phyloP scores from a whole-genome alignment of 179 eudicot species.

The Corrigiola litoralis region DNA sequence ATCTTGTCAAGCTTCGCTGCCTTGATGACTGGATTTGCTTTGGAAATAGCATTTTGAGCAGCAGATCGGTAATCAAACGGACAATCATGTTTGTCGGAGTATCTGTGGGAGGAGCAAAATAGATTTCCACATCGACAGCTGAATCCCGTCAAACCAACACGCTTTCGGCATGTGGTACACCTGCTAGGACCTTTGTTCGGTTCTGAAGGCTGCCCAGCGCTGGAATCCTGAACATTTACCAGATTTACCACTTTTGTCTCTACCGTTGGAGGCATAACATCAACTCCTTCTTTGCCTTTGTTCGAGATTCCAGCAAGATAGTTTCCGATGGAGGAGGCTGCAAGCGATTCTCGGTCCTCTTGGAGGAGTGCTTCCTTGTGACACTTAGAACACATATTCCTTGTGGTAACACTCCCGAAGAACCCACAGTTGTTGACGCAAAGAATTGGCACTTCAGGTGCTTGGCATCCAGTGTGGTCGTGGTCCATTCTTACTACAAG shows the following conservation, averaged over 20 bases:
- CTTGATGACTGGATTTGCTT: constrained; percentile 67
- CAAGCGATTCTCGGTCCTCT: constrained; percentile 57
- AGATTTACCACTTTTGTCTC: constrained; percentile 20
- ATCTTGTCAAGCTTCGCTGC: constrained; percentile 78
- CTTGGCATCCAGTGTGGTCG: constrained; percentile 60
- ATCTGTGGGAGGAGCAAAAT: constrained; percentile 64
- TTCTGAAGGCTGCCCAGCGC: constrained; percentile 19
- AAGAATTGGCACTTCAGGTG: constrained; percentile 64
- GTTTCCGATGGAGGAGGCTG: constrained; percentile 52
- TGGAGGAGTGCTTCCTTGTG: constrained; percentile 57
- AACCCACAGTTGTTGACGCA: constrained; percentile 83
- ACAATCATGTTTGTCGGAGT: constrained; percentile 77
- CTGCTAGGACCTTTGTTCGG: constrained; percentile 54
- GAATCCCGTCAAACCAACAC: constrained; percentile 73
- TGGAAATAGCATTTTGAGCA: constrained; percentile 57
- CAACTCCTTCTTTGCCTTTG: constrained; percentile 29
- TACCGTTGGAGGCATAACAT: constrained; percentile 15
- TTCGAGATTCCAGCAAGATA: constrained; percentile 50
- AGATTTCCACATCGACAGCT: constrained; percentile 61
- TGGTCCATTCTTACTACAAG: constrained; percentile 45
- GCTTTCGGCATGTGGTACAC: constrained; percentile 57
- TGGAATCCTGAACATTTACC: constrained; percentile 21
- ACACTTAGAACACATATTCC: constrained; percentile 88
- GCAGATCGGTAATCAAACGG: constrained; percentile 56
- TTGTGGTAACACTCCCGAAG: constrained; percentile 69